phyloP scores from a whole-genome alignment of 2,329 filamentous ascomycete genomes.

The Emergomyces africanus region DNA sequence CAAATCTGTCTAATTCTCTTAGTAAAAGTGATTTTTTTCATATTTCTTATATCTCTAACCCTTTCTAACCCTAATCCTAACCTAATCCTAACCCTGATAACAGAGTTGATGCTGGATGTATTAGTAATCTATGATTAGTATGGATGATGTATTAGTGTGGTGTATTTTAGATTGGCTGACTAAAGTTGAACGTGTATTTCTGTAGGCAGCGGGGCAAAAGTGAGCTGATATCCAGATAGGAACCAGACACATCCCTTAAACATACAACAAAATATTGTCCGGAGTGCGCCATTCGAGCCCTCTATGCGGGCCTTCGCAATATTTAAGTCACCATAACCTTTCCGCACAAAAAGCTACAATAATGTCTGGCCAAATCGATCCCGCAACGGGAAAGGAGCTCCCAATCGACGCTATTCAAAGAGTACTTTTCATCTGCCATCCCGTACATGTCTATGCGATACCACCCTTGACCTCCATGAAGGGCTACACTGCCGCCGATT shows the following conservation, averaged over 20 bases:
- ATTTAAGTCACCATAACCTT: background rate
- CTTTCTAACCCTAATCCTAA: no score
- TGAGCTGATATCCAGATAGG: background rate
- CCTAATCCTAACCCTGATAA: no score
- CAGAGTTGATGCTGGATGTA: no score
- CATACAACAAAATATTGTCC: background rate
- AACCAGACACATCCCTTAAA: background rate
- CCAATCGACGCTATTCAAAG: constrained; percentile 70
- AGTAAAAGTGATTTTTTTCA: no score
- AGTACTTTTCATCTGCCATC: constrained; percentile 61
- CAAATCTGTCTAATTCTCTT: no score
- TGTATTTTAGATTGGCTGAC: no score
- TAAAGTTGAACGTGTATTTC: no score
- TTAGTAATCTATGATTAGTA: no score
- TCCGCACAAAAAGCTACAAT: background rate
- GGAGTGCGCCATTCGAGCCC: background rate
- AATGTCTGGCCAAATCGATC: constrained; percentile 46
- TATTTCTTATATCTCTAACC: no score
- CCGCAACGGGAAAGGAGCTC: constrained; percentile 54
- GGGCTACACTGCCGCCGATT: constrained; percentile 64
- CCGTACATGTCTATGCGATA: constrained; percentile 78
- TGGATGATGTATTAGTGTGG: no score
- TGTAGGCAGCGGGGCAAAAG: no score
- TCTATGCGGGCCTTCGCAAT: background rate
- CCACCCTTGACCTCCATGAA: constrained; percentile 65